These are phyloP conservation scores for Fusarium sp. DNA, from an alignment of 2,329 filamentous ascomycete genomes.

Conservation along the genomic window DNA sequence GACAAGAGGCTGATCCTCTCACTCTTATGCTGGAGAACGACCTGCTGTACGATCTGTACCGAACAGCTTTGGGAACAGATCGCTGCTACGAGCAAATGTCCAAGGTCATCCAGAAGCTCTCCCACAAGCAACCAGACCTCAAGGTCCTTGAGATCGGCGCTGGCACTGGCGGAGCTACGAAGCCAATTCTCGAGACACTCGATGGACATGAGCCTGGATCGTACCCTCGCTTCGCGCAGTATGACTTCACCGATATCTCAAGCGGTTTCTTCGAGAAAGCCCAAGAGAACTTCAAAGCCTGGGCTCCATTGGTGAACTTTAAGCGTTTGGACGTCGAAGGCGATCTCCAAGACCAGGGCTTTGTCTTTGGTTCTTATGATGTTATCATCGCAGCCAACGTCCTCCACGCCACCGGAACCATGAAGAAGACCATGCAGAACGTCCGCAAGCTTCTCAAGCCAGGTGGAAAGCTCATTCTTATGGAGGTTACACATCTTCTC, in stretches of 20 bases:
- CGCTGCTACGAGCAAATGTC: no score
- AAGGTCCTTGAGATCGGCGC: slow-evolving; percentile 17
- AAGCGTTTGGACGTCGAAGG: slow-evolving; percentile 41
- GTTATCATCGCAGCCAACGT: slow-evolving; percentile 55
- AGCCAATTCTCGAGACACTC: not conserved
- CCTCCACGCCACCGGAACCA: slow-evolving; percentile 50
- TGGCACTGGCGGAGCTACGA: slow-evolving; percentile 26
- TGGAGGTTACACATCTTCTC: not conserved
- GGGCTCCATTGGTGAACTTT: slow-evolving; percentile 5
- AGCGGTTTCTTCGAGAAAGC: slow-evolving; percentile 19
- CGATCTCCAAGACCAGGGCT: slow-evolving; percentile 49
- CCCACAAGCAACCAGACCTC: not conserved
- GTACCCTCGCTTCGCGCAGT: not conserved
- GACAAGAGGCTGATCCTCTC: not conserved
- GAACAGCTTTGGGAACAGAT: no score
- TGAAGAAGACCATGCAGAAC: slow-evolving; percentile 42
- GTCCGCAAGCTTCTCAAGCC: slow-evolving; percentile 44
- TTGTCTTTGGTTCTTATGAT: slow-evolving; percentile 50
- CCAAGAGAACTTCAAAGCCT: not conserved
- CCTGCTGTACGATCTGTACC: no score
- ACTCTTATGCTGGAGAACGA: no score
- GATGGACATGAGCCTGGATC: not conserved
- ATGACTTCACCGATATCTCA: slow-evolving; percentile 30
- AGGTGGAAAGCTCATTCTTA: slow-evolving; percentile 45
- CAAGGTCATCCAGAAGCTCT: no score